These are phyloP conservation scores for Lentinula guzmanii DNA, from an alignment of 768 basidiomycete genomes.

Conservation along the genomic window DNA sequence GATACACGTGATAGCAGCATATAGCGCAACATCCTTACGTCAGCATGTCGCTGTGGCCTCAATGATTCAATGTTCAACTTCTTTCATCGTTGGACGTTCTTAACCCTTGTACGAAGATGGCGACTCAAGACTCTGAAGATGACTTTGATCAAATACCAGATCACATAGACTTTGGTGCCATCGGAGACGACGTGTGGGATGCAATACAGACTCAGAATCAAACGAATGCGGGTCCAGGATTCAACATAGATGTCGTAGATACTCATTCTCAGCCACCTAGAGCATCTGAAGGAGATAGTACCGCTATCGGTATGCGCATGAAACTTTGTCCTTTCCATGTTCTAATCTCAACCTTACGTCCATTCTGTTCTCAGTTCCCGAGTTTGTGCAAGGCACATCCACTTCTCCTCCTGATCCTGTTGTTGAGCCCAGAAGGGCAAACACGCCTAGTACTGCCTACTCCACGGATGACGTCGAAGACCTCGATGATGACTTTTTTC, in stretches of 20 bases:
- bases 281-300: background rate
- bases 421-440: background rate
- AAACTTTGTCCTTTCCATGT: background rate
- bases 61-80: too few relatives aligned
- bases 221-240: background rate
- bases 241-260: too few relatives aligned
- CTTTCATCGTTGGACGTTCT: background rate
- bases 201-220: constrained; percentile 13
- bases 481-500: background rate
- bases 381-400: constrained; percentile 7
- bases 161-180: constrained; percentile 35
- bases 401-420: constrained; percentile 4
- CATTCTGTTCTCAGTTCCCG: background rate
- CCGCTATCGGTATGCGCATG: background rate
- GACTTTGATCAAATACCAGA: constrained; percentile 51
- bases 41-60: background rate
- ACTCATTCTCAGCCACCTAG: background rate
- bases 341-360: background rate
- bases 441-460: background rate
- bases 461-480: background rate
- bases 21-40: background rate
- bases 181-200: constrained; percentile 46
- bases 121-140: constrained; percentile 28
- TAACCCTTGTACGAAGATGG: constrained; percentile 13
- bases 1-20: too few relatives aligned